These are phyloP conservation scores for Periconia digitata DNA, from an alignment of 2,329 filamentous ascomycete genomes.

Conservation along the genomic window DNA sequence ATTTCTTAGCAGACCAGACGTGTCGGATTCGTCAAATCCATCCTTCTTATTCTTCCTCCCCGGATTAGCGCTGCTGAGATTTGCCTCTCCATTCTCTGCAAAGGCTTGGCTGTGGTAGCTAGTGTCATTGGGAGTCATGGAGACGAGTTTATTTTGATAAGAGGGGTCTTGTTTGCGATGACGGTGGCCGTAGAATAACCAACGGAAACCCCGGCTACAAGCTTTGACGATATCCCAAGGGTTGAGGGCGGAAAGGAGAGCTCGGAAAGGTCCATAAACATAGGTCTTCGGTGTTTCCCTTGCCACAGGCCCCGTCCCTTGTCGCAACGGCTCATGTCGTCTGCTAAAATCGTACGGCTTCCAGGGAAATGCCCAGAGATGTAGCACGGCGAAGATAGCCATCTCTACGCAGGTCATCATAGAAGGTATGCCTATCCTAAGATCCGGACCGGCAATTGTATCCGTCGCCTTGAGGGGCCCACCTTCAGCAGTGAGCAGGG, in stretches of 20 bases:
- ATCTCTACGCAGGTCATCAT: slow-evolving; percentile 82
- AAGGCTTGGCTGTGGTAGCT: slow-evolving; percentile 25
- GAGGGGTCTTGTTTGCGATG: slow-evolving; percentile 51
- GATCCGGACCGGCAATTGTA: slow-evolving; percentile 69
- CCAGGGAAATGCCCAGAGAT: slow-evolving; percentile 82
- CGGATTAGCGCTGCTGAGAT: slow-evolving; percentile 11
- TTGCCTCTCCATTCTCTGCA: slow-evolving; percentile 24
- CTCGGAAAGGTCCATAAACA: slow-evolving; percentile 64
- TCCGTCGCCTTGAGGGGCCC: slow-evolving; percentile 65
- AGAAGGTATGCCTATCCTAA: slow-evolving; percentile 79
- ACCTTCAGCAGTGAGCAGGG: slow-evolving; percentile 61
- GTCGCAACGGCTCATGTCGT: slow-evolving; percentile 23
- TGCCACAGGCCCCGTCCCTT: slow-evolving; percentile 11
- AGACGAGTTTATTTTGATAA: slow-evolving; percentile 35
- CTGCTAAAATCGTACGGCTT: slow-evolving; percentile 60
- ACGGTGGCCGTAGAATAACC: slow-evolving; percentile 76
- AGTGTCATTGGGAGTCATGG: slow-evolving; percentile 14
- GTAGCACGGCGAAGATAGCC: slow-evolving; percentile 75
- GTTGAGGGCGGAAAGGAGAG: slow-evolving; percentile 73
- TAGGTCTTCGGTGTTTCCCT: slow-evolving; percentile 45
- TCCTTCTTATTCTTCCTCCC: slow-evolving; percentile 14
- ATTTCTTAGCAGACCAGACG: slow-evolving; percentile 22
- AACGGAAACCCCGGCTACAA: slow-evolving; percentile 73
- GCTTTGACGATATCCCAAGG: slow-evolving; percentile 83
- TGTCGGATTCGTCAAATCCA: slow-evolving; percentile 31